Evolutionary conservation across 2,329 filamentous ascomycete species (phyloP).

Genomic region (Aspergillus sp.): DNA sequence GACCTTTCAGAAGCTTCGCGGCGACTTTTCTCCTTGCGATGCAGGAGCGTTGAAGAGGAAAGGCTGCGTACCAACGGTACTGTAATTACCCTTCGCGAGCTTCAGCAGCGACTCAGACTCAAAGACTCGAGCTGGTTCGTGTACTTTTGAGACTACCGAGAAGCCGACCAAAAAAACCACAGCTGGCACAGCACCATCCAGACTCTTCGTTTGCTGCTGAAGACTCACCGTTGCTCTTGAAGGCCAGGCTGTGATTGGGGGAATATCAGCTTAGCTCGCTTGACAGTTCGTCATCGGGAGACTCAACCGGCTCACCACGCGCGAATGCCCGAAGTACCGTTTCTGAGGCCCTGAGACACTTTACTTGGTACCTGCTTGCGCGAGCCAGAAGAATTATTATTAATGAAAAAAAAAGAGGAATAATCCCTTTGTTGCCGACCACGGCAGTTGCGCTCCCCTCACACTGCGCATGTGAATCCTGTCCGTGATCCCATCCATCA

Average conservation of each 20-base stretch:
- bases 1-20: conserved; percentile 21
- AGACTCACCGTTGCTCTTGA: conserved; percentile 2
- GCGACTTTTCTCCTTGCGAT: conserved; percentile 9
- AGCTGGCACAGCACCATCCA: neutral
- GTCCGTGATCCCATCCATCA: neutral
- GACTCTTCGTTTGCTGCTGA: neutral
- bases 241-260: conserved; percentile 8
- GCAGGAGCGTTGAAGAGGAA: conserved; percentile 17
- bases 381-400: neutral
- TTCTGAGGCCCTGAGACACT: neutral
- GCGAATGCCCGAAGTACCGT: conserved; percentile 12
- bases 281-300: conserved; percentile 9
- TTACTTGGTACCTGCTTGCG: neutral
- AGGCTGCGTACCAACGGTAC: neutral
- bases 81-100: neutral
- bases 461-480: neutral
- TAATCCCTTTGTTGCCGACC: conserved; percentile 9
- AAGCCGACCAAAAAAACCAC: conserved; percentile 8
- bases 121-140: neutral
- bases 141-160: conserved; percentile 6
- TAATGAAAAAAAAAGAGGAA: neutral
- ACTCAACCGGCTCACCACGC: conserved; percentile 1
- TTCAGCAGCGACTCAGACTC: neutral
- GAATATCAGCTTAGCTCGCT: neutral
- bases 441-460: neutral